Evolutionary conservation across 441 rosid species (phyloP).

Genomic region (Breynia disticha): DNA sequence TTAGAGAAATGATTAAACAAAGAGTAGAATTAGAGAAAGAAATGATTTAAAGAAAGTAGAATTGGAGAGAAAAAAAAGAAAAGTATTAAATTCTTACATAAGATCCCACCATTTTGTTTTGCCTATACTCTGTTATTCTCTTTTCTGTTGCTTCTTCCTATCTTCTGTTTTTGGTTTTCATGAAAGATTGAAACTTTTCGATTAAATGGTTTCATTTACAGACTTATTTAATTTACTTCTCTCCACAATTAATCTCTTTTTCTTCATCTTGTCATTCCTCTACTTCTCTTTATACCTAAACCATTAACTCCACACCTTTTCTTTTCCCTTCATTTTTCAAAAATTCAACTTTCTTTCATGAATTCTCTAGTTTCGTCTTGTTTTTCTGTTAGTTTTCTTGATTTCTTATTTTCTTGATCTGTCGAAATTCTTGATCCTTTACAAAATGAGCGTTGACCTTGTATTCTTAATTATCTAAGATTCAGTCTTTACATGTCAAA

Average conservation of each 20-base stretch:
- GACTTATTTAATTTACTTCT: slow-evolving; percentile 10
- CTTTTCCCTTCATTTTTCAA: background rate
- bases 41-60: too few species aligned
- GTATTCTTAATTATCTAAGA: background rate
- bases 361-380: background rate
- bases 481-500: background rate
- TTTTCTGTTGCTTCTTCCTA: slow-evolving; percentile 3
- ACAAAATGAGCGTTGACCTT: slow-evolving; percentile 22
- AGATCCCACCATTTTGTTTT: background rate
- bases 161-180: background rate
- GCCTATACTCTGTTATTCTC: background rate
- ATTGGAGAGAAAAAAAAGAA: too few species aligned
- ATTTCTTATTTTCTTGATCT: too few species aligned
- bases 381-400: background rate
- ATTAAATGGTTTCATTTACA: slow-evolving; percentile 12
- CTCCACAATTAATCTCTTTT: slow-evolving; percentile 4
- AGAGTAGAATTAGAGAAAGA: too few species aligned
- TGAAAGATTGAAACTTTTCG: too few species aligned
- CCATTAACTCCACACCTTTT: background rate
- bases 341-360: slow-evolving; percentile 8
- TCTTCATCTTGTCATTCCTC: slow-evolving; percentile 9
- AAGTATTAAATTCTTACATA: too few species aligned
- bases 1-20: too few species aligned
- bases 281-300: slow-evolving; percentile 6
- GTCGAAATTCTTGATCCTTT: slow-evolving; percentile 8